Percentiles rank a stretch among this genome's conserved stretches.
Evolutionary conservation across 2,329 filamentous ascomycete species (phyloP).

Genomic region (Xylogone sp.): DNA sequence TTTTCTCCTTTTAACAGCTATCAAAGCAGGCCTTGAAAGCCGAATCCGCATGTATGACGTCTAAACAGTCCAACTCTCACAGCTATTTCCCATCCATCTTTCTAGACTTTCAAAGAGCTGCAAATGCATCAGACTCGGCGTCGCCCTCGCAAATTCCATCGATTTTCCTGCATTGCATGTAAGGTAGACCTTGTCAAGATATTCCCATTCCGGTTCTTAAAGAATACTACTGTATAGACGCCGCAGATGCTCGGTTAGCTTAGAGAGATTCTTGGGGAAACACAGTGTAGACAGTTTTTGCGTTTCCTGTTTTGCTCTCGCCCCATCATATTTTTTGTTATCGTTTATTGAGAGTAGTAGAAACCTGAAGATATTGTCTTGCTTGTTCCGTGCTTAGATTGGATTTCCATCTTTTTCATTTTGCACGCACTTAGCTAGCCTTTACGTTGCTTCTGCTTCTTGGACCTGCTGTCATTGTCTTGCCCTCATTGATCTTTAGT

Average conservation of each 20-base stretch:
- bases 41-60: conserved; percentile 21
- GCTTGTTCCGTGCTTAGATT: background rate
- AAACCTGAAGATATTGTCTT: background rate
- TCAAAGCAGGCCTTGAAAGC: conserved; percentile 17
- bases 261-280: background rate
- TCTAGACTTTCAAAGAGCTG: background rate
- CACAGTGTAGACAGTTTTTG: background rate
- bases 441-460: background rate
- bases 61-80: conserved; percentile 1
- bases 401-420: background rate
- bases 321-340: background rate
- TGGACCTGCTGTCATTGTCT: background rate
- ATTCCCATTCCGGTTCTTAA: background rate
- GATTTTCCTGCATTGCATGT: background rate
- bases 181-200: background rate
- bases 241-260: background rate
- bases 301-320: background rate
- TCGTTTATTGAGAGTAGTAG: background rate
- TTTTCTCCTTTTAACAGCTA: conserved; percentile 7
- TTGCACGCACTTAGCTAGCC: background rate
- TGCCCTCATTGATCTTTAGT: background rate
- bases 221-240: background rate
- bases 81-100: background rate
- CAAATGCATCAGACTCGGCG: background rate
- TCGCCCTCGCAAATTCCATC: background rate